A percentile compares a stretch with the other conserved stretches of the same genome.
Conservation (phyloP, 83 land plant genomes). For the Larix sibirica region DNA sequence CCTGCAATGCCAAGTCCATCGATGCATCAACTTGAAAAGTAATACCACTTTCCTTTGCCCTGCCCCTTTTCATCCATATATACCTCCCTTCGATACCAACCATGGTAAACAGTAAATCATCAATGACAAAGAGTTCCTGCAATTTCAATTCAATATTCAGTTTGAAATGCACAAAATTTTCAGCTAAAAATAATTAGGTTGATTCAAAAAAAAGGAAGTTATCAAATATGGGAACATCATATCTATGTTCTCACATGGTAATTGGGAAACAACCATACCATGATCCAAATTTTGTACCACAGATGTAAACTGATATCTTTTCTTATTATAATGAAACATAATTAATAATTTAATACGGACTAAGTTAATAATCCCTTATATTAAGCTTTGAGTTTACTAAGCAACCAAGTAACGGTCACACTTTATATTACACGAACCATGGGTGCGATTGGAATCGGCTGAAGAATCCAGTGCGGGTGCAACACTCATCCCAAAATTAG, state of each 20-base stretch:
- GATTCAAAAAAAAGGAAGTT: not conserved
- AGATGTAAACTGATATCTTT: not conserved
- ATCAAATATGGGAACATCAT: not conserved
- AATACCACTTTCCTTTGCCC: slow-evolving; percentile 53
- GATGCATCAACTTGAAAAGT: slow-evolving; percentile 82
- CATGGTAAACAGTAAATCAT: slow-evolving; percentile 86
- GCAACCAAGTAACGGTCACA: not conserved
- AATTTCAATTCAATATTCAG: slow-evolving; percentile 9
- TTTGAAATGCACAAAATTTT: not conserved
- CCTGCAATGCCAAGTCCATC: slow-evolving; percentile 91
- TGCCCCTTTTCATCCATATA: slow-evolving; percentile 58
- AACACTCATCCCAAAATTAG: too few relatives aligned
- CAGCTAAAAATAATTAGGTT: not conserved
- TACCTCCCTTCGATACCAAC: slow-evolving; percentile 96
- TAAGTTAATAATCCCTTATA: not conserved
- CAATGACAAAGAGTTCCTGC: slow-evolving; percentile 92
- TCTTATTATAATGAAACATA: not conserved
- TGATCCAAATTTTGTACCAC: not conserved
- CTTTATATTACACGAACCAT: not conserved
- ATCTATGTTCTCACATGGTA: not conserved
- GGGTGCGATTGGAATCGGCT: too few relatives aligned
- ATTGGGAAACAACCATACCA: not conserved
- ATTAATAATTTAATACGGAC: not conserved
- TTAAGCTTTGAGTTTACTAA: not conserved
- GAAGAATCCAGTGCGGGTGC: too few relatives aligned